Evolutionary conservation across 345 rosid species (phyloP).

Genomic region (Populus deltoides): DNA sequence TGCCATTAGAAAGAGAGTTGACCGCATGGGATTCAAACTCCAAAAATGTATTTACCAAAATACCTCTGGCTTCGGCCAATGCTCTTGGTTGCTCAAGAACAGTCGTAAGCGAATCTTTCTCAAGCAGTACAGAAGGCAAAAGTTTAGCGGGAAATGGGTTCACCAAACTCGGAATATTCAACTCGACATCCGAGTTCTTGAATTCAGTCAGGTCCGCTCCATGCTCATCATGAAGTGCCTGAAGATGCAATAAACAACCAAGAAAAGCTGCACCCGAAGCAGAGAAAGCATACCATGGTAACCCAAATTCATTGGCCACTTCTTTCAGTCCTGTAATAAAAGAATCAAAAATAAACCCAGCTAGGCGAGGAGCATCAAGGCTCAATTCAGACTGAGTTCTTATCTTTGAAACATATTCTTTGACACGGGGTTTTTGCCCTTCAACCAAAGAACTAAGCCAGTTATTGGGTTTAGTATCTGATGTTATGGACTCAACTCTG

Average conservation of each 20-base stretch:
- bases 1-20: not conserved
- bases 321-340: not conserved
- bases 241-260: not conserved
- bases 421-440: not conserved
- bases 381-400: not conserved
- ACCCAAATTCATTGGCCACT: not conserved
- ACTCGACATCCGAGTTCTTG: slow-evolving; percentile 1
- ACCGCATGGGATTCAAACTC: slow-evolving; percentile 5
- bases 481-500: not conserved
- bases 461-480: not conserved
- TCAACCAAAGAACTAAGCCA: not conserved
- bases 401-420: not conserved
- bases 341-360: not conserved
- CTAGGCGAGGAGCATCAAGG: not conserved
- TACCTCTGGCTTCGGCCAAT: slow-evolving; percentile 4
- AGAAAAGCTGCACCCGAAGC: not conserved
- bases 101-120: not conserved
- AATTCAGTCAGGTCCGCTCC: not conserved
- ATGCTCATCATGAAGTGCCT: not conserved
- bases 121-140: slow-evolving; percentile 4
- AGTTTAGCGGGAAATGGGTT: slow-evolving; percentile 4
- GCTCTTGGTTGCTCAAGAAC: not conserved
- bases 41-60: slow-evolving; percentile 1
- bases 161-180: slow-evolving; percentile 1
- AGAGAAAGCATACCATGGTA: not conserved